A percentile compares a stretch with the other conserved stretches of the same genome.
These are phyloP conservation scores for Colletotrichum paranaense DNA, from an alignment of 2,329 filamentous ascomycete genomes.

Conservation along the genomic window DNA sequence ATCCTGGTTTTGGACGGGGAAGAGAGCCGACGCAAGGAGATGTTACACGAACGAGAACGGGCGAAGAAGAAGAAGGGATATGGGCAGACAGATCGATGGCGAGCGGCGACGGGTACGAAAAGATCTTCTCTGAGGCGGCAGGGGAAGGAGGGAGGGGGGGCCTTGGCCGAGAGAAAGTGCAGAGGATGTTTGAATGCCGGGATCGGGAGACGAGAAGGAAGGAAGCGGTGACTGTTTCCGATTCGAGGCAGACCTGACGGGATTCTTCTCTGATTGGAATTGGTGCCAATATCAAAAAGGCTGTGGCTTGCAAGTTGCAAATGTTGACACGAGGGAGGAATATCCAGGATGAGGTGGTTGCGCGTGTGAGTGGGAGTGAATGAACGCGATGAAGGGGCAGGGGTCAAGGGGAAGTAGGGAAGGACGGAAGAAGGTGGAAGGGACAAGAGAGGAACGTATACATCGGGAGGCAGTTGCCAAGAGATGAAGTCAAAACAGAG, in stretches of 20 bases:
- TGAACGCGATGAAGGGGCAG: neutral
- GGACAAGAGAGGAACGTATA: neutral
- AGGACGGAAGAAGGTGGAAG: neutral
- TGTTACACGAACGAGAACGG: slow-evolving; percentile 18
- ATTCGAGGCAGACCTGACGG: neutral
- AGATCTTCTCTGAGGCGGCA: neutral
- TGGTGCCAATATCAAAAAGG: neutral
- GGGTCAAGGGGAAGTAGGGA: neutral
- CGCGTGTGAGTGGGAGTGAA: neutral
- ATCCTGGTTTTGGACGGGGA: neutral
- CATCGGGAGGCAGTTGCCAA: neutral
- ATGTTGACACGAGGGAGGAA: neutral
- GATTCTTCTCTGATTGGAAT: neutral
- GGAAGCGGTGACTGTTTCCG: neutral
- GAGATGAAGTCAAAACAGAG: slow-evolving; percentile 32
- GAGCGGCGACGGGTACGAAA: neutral
- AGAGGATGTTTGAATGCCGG: neutral
- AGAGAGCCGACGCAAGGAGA: slow-evolving; percentile 13
- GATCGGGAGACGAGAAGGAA: neutral
- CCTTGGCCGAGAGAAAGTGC: neutral
- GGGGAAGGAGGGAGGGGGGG: too few relatives aligned
- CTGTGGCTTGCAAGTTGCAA: neutral
- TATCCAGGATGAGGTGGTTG: neutral
- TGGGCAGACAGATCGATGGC: slow-evolving; percentile 1
- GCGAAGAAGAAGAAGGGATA: slow-evolving; percentile 13